Base-by-base conservation (phyloP, 768 basidiomycete species). In the Mycena floridula region DNA sequence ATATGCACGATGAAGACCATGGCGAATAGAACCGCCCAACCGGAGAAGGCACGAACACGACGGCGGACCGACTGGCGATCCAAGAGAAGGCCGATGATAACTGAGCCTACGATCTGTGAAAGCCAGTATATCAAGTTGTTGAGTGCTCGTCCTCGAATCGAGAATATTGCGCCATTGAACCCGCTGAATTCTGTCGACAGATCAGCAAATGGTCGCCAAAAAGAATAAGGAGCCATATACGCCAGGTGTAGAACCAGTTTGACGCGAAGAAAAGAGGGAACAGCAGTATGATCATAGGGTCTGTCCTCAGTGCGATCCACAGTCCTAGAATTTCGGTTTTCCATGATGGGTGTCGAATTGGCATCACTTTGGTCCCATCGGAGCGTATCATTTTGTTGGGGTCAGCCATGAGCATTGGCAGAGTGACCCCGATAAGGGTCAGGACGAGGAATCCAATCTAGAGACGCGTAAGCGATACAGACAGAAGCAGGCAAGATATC, bases 241-340 rank as follows among this genome's bases (percentile, higher is more conserved):
- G 86, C 85, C 85, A 89, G 2, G 87, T 82, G 57, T 89, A 89
- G 64, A 89, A 89, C 76, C 84, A 89, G 59, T 89, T 89, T 32
- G 81, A 84, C 7, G 84, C 78, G 44, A 89, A 78, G 63, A 90
- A 89, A 82, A 90, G 85, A 11, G 89, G 89, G 68, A 91, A 86
- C 16, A 90, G 72, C 4, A 88, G 64, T 13, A 89, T 48, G 53
- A 92, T 78, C 63, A 72, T 68, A 0, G 85, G 85, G 54, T 91
- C 89, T 11, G 75, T 81, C 45, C 66, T 73, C 36, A 92, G 66
- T 2, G 83, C 76, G 37, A 82, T 52, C 64, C 74, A 88, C 18
- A 91, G 73, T 9, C 82, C 81, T 48, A 72, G 70, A 42, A 91
- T 65, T 59, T 91, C 89, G 16, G 73, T 70, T 56, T 76, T 85